A percentile compares a stretch with the other conserved stretches of the same genome.
Evolutionary conservation across 345 rosid species (phyloP).

Genomic region (Odontarrhena argentea): DNA sequence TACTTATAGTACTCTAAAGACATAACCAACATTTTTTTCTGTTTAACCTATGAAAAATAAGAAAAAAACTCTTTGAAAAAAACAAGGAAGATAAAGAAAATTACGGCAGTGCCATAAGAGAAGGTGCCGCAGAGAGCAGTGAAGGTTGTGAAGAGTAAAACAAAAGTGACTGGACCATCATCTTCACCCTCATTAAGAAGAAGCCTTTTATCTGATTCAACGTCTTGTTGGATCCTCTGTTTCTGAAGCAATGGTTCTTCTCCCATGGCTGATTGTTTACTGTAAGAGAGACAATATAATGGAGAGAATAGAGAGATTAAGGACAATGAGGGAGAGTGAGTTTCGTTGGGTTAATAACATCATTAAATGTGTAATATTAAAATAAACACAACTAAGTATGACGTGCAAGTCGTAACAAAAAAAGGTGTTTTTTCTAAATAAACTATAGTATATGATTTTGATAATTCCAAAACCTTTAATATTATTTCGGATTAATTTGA

Average conservation of each 20-base stretch:
- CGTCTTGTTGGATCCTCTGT: slow-evolving; percentile 19
- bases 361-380: background rate
- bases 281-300: background rate
- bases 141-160: slow-evolving; percentile 37
- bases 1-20: background rate
- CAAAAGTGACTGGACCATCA: slow-evolving; percentile 37
- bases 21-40: background rate
- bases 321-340: slow-evolving; percentile 7
- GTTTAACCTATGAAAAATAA: too few species aligned
- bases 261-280: slow-evolving; percentile 31
- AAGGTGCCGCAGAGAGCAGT: slow-evolving; percentile 42
- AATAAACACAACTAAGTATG: background rate
- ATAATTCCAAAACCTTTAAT: background rate
- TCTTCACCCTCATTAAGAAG: background rate
- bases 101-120: slow-evolving; percentile 45
- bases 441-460: too few species aligned
- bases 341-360: background rate
- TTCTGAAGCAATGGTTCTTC: slow-evolving; percentile 39
- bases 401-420: slow-evolving; percentile 41
- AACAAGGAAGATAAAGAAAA: slow-evolving; percentile 3
- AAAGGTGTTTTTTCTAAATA: background rate
- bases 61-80: too few species aligned
- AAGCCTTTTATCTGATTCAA: slow-evolving; percentile 24
- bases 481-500: slow-evolving; percentile 2
- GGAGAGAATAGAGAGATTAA: background rate